These are phyloP conservation scores for Acanthamoeba polyphaga DNA, from an alignment of 208 protist species.

Conservation along the genomic window DNA sequence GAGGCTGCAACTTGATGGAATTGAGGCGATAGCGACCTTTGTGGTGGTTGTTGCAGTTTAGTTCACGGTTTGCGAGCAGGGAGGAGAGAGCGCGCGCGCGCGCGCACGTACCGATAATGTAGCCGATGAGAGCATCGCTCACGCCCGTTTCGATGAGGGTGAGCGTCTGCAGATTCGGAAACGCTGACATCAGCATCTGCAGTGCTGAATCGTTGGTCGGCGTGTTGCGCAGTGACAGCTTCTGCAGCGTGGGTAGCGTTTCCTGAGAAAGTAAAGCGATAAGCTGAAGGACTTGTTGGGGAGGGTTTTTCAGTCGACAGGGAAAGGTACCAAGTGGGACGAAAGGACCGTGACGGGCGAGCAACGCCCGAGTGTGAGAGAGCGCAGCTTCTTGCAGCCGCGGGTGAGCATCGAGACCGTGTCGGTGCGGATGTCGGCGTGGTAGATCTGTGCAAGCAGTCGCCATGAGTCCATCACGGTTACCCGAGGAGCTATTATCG, in stretches of 20 bases:
- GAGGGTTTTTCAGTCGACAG: background rate
- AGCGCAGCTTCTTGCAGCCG: slow-evolving; percentile 49
- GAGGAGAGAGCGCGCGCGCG: background rate
- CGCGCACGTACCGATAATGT: slow-evolving; percentile 3
- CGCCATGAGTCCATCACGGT: background rate
- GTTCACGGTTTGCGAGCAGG: background rate
- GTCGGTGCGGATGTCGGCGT: slow-evolving; percentile 46
- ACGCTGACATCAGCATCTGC: slow-evolving; percentile 55
- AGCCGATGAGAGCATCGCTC: slow-evolving; percentile 58
- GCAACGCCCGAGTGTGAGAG: slow-evolving; percentile 17
- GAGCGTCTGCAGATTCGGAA: slow-evolving; percentile 37
- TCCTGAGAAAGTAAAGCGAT: background rate
- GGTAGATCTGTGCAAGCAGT: slow-evolving; percentile 32
- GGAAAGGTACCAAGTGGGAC: slow-evolving; percentile 3
- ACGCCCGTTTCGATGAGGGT: slow-evolving; percentile 61
- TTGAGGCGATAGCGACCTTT: slow-evolving; percentile 48
- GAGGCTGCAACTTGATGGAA: slow-evolving; percentile 55
- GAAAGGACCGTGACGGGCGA: slow-evolving; percentile 38
- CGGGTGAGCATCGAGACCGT: slow-evolving; percentile 48
- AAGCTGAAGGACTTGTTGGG: background rate
- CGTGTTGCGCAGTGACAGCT: slow-evolving; percentile 44
- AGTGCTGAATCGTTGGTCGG: slow-evolving; percentile 45
- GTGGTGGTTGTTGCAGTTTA: background rate
- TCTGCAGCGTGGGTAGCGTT: slow-evolving; percentile 36
- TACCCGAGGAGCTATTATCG: too few species aligned